These are phyloP conservation scores for Wallacemonas rigidus DNA, from an alignment of 208 protist species.

Conservation along the genomic window DNA sequence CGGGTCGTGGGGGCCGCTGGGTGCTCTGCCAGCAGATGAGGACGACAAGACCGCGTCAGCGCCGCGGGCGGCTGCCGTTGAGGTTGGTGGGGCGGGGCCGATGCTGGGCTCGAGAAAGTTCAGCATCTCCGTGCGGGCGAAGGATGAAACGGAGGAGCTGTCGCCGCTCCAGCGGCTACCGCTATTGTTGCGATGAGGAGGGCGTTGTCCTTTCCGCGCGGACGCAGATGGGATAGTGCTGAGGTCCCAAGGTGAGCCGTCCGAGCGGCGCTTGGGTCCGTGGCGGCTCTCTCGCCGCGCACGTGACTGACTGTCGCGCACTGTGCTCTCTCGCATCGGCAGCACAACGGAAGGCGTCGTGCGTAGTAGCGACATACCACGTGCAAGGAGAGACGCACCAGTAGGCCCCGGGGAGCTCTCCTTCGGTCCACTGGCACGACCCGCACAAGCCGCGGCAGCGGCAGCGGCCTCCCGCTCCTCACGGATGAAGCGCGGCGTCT, in stretches of 20 bases:
- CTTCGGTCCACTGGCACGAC: background rate
- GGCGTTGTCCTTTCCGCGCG: background rate
- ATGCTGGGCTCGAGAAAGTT: constrained; percentile 9
- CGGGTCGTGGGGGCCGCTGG: constrained; percentile 7
- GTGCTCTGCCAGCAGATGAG: constrained; percentile 14
- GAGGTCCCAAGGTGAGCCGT: constrained; percentile 19
- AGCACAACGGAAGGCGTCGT: background rate
- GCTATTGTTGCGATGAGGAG: background rate
- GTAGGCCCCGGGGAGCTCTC: background rate
- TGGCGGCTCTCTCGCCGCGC: background rate
- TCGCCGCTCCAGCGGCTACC: constrained; percentile 4
- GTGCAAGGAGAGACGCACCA: background rate
- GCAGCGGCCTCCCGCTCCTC: constrained; percentile 17
- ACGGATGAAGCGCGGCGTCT: constrained; percentile 40
- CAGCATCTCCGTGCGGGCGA: constrained; percentile 15
- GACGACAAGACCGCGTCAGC: constrained; percentile 1
- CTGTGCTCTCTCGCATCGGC: constrained; percentile 1
- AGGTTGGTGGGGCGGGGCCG: background rate
- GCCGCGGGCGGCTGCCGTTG: too few relatives aligned
- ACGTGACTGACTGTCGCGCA: constrained; percentile 10
- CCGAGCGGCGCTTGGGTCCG: background rate
- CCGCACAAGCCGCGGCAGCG: background rate
- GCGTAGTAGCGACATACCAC: background rate
- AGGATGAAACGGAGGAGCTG: constrained; percentile 16
- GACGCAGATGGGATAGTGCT: constrained; percentile 22